Percentiles rank a stretch among this genome's conserved stretches.
Conservation (phyloP, 2,329 filamentous ascomycete genomes). For the Colletotrichum sp. region DNA sequence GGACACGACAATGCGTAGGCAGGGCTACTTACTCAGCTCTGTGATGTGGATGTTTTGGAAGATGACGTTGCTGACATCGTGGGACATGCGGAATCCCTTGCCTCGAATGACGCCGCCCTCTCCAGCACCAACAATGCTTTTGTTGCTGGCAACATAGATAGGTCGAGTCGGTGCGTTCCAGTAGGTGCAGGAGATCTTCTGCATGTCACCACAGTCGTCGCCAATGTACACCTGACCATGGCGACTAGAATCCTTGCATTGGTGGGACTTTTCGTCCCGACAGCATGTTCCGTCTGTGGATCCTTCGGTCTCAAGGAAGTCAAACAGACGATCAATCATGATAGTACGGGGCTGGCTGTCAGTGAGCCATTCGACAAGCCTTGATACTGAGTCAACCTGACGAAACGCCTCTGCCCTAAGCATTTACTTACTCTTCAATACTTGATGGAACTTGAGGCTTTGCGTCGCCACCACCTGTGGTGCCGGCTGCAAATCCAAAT, state of each 20-base stretch:
- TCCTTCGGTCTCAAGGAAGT: background rate
- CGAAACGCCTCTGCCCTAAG: background rate
- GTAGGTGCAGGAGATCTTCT: background rate
- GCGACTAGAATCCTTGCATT: background rate
- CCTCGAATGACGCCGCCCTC: background rate
- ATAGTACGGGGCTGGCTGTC: background rate
- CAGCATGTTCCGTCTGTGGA: background rate
- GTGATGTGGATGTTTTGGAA: background rate
- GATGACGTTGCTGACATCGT: background rate
- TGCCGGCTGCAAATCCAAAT: background rate
- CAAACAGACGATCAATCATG: background rate
- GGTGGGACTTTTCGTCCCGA: background rate
- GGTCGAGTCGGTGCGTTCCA: background rate
- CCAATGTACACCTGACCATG: background rate
- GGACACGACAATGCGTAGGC: background rate
- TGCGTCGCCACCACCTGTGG: background rate
- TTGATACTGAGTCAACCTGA: background rate
- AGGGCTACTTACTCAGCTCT: background rate
- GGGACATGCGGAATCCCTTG: background rate
- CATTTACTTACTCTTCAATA: background rate
- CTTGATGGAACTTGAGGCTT: background rate
- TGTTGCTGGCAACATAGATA: background rate
- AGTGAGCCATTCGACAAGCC: background rate
- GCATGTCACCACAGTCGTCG: background rate
- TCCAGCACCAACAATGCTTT: background rate